Evolutionary conservation across 352 stramenopile species (phyloP).

Genomic region (Nannochloropsis limnetica): DNA sequence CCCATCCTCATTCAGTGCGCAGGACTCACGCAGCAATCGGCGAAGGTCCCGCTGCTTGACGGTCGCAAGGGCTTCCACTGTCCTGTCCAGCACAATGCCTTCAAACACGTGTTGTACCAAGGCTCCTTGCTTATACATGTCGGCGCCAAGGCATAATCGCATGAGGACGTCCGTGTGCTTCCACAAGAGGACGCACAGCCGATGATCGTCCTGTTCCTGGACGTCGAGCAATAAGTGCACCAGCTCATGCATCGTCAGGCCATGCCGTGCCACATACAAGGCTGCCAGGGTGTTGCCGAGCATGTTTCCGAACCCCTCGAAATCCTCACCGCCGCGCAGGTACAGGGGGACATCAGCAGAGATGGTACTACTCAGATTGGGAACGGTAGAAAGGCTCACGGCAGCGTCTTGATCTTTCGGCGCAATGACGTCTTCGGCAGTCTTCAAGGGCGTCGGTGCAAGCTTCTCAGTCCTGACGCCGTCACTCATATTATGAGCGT

Average conservation of each 20-base stretch:
- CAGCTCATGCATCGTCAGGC: background rate
- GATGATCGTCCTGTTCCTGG: background rate
- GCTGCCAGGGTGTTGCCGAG: slow-evolving; percentile 4
- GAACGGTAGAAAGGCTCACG: background rate
- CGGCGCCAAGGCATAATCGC: background rate
- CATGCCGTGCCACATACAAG: slow-evolving; percentile 12
- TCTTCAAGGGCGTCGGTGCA: background rate
- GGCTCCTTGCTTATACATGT: background rate
- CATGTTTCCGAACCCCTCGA: background rate
- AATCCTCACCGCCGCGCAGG: background rate
- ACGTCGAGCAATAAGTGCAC: background rate
- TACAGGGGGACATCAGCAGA: background rate
- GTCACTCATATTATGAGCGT: background rate
- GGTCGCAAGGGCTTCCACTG: background rate
- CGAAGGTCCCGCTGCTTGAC: background rate
- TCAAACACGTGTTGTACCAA: background rate
- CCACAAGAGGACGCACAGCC: background rate
- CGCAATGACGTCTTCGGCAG: no score
- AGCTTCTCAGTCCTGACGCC: background rate
- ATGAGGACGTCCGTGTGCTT: background rate
- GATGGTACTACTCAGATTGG: background rate
- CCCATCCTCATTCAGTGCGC: background rate
- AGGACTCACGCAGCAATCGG: background rate
- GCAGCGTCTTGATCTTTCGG: background rate
- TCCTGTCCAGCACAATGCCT: background rate